Evolutionary conservation across 352 stramenopile genomes (phyloP), one percentile per base, ranked within the genome.

Genomic region (Pythium aquatile): DNA sequence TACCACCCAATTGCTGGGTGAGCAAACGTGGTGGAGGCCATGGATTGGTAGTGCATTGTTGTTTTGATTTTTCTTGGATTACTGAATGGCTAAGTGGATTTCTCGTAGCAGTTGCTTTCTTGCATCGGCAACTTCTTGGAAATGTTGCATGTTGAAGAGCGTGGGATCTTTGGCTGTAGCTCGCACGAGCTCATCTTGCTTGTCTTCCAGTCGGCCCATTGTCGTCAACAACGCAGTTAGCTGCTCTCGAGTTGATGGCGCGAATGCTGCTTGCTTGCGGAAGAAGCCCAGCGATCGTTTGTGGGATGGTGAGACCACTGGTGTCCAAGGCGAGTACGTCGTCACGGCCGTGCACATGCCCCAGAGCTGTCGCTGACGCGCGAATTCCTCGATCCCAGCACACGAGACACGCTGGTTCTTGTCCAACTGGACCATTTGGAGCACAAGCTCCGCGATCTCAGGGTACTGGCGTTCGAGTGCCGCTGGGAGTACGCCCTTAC

Each of bases 351-450:
- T 48, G 24, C 28, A 72, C 53, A 49, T 64, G 28, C 16, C 49
- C 52, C 57, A 65, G n/a, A 71, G 7, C 2, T 59, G 58, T 2
- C 30, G 26, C 2, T 28, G 58, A 17, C 58, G 29, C 24, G 65
- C 67, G 29, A 37, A 62, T 4, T 61, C 58, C 30, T 85, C 74
- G n/a, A 93, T 86, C 5, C 81, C 78, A 0, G 61, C 58, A 51
- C 82, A 90, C 4, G 77, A 77, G 1, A 77, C 72, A 4, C 84
- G 81, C 7, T 66, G 44, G 0, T 40, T 65, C 13, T 69, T 70
- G 32, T 91, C 81, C 26, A 63, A 26, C 6, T 81, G 72, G 0
- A 90, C 65, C 75, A 93, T 90, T 28, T 68, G 63, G 47, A 69
- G 48, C 49, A 91, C 76, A 0, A 91, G 54, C 17, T 62, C 53